Conservation (phyloP, 1,139 yeast species). For the Suhomyces yuchorum region DNA sequence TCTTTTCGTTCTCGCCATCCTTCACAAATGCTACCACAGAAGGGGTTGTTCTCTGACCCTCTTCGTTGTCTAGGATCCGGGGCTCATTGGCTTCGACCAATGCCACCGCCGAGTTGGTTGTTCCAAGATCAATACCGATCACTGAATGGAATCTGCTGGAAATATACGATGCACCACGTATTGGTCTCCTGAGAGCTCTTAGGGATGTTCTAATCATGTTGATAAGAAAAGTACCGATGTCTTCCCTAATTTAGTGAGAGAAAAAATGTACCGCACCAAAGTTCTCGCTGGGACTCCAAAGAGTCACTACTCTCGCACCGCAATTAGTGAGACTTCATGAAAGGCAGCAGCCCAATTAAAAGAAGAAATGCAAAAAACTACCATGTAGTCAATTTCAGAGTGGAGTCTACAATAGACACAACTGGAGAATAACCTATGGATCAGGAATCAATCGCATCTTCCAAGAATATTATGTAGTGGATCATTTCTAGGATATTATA, state of each 20-base stretch:
- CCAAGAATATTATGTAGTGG: too few species aligned
- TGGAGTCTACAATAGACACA: too few species aligned
- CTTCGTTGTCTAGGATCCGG: slow-evolving; percentile 63
- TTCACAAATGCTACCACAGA: slow-evolving; percentile 63
- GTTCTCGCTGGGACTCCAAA: not conserved
- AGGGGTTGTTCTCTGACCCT: slow-evolving; percentile 73
- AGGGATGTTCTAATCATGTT: slow-evolving; percentile 5
- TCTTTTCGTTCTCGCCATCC: slow-evolving; percentile 31
- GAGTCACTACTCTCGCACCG: not conserved
- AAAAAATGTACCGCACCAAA: not conserved
- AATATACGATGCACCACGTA: not conserved
- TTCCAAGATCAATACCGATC: slow-evolving; percentile 78
- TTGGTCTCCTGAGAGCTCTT: not conserved
- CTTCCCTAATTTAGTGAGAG: not conserved
- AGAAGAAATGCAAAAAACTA: too few species aligned
- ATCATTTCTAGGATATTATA: too few species aligned
- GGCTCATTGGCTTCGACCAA: slow-evolving; percentile 55
- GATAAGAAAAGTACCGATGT: not conserved
- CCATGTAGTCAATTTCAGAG: too few species aligned
- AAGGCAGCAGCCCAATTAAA: too few species aligned
- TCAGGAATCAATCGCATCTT: too few species aligned
- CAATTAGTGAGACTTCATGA: not conserved
- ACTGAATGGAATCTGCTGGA: slow-evolving; percentile 35
- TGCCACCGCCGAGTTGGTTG: slow-evolving; percentile 83
- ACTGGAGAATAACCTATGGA: too few species aligned